phyloP scores from a whole-genome alignment of 1,284 basidiomycete genomes.

The Puccinia novopanici region DNA sequence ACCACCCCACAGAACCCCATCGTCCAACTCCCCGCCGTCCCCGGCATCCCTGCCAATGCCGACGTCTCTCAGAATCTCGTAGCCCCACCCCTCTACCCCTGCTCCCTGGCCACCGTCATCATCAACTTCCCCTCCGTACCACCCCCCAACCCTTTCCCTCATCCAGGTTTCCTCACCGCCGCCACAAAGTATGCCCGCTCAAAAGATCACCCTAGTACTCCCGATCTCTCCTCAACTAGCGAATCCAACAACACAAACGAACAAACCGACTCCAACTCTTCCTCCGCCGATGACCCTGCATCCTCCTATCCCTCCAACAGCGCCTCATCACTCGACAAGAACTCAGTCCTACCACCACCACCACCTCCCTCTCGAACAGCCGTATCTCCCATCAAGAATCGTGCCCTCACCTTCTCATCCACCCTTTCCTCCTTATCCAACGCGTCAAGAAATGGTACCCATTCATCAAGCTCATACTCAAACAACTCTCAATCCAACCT shows the following conservation, averaged over 20 bases:
- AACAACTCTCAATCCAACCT: conserved; percentile 1
- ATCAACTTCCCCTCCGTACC: conserved; percentile 39
- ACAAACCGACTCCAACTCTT: conserved; percentile 23
- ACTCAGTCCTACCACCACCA: neutral
- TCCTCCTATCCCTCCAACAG: neutral
- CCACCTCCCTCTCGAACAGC: neutral
- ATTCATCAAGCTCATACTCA: conserved; percentile 8
- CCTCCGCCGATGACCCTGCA: conserved; percentile 20
- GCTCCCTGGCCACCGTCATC: conserved; percentile 30
- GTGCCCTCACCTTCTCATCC: conserved; percentile 5
- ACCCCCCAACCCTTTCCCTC: conserved; percentile 29
- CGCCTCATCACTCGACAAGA: neutral
- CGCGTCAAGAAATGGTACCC: neutral
- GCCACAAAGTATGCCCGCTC: conserved; percentile 26
- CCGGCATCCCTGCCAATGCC: conserved; percentile 24
- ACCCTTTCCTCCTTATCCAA: conserved; percentile 8
- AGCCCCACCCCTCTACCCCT: conserved; percentile 47
- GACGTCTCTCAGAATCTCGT: conserved; percentile 18
- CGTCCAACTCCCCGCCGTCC: conserved; percentile 10
- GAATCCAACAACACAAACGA: neutral
- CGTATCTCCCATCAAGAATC: conserved; percentile 20
- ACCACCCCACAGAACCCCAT: neutral
- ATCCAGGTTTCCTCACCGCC: conserved; percentile 39
- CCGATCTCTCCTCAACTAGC: neutral
- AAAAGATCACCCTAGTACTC: neutral